phyloP scores from a whole-genome alignment of 2,329 filamentous ascomycete species.

The Stenocarpella maydis region DNA sequence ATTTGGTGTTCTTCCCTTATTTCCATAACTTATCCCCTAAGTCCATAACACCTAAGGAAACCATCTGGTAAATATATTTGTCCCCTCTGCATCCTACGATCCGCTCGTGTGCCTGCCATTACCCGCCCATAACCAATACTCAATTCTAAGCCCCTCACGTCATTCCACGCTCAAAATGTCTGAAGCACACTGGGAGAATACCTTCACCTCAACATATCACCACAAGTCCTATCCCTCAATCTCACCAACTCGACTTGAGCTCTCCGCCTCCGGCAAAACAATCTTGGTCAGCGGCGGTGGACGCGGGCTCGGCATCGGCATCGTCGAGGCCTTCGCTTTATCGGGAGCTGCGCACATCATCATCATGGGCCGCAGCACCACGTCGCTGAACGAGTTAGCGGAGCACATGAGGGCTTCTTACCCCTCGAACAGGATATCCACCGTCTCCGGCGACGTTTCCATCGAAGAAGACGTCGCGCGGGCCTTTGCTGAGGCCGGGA shows the following conservation, averaged over 20 bases:
- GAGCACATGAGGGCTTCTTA: not conserved
- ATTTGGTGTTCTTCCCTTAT: not conserved
- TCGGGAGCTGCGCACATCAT: conserved; percentile 62
- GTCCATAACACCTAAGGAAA: too few species aligned
- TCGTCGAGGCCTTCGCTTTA: conserved; percentile 57
- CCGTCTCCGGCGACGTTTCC: conserved; percentile 37
- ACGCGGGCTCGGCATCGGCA: conserved; percentile 58
- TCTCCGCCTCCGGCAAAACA: conserved; percentile 50
- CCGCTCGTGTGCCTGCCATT: fast-evolving
- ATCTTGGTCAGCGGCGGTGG: conserved; percentile 60
- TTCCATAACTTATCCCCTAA: not conserved
- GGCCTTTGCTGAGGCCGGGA: conserved; percentile 22
- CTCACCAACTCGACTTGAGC: conserved; percentile 38
- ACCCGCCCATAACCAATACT: not conserved
- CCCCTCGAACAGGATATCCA: conserved; percentile 32
- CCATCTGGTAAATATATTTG: too few species aligned
- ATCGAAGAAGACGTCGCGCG: conserved; percentile 27
- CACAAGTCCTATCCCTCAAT: conserved; percentile 41
- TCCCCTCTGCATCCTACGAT: not conserved
- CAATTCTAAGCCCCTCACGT: too few species aligned
- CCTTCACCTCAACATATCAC: conserved; percentile 27
- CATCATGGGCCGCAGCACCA: conserved; percentile 47
- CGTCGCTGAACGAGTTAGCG: conserved; percentile 37
- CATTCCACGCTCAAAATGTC: not conserved
- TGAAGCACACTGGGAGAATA: not conserved